Evolutionary conservation across 2,329 filamentous ascomycete genomes (phyloP), one percentile per base, ranked within the genome.

Genomic region (Stachybotrys echinatus): DNA sequence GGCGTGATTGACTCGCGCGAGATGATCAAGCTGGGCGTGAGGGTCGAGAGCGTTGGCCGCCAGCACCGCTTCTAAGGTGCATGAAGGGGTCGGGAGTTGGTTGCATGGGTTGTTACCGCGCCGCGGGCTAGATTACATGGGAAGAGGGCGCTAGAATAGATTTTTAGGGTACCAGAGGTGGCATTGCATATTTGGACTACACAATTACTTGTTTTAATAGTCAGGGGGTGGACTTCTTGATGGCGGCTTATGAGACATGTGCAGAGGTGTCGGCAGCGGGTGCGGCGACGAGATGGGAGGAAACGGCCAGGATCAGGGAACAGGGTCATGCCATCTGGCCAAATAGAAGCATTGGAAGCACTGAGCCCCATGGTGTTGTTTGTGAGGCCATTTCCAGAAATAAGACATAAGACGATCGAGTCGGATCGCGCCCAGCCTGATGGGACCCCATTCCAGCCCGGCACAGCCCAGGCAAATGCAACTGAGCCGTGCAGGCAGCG

Each of bases 11-110:
- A 81, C 55, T 69, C 68, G 18, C 63, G 65, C 20, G 68, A 72
- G 55, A 73, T 80, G 69, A 65, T 67, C 38, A 72, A 71, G 64
- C 64, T 80, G n/a, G 76, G 74, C 14, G 68, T 81, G 46, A 66
- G 71, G 18, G 74, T 80, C 10, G 75, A 79, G 67, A 77, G 73
- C 53, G 72, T 81, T 31, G 78, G 78, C 19, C 71, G 73, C 20
- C 74, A 73, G 57, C 68, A 71, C 59, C 68, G 67, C 34, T 71
- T 71, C 59, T 71, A 64, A 59, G 21, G 19, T 34, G 27, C 27
- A 34, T 34, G 3, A n/a, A n/a, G n/a, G n/a, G 45, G 52, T 42
- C 39, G 45, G 19, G 38, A 17, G 6, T 42, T 47, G 51, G 10
- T 34, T 34, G 27, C 27, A 34, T 34, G 27, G n/a, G 27, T 34